Evolutionary conservation across 2,329 filamentous ascomycete species (phyloP).

Genomic region (Madurella mycetomatis): DNA sequence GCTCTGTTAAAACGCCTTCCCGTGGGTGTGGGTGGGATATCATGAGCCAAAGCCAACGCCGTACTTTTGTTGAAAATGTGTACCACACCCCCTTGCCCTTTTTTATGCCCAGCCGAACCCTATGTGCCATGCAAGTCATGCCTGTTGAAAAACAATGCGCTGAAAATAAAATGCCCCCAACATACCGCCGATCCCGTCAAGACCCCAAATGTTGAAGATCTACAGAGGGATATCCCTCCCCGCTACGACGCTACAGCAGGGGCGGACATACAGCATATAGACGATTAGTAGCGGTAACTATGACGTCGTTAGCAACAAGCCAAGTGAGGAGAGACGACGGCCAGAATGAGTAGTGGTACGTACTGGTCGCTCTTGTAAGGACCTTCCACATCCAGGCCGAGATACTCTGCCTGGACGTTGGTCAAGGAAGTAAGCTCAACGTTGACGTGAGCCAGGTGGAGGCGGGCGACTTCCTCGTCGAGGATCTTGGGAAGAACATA

Average conservation of each 20-base stretch:
- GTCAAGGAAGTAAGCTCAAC: constrained; percentile 87
- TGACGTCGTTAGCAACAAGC: constrained; percentile 28
- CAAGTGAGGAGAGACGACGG: background rate
- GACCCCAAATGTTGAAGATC: constrained; percentile 25
- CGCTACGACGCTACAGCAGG: background rate
- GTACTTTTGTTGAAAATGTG: constrained; percentile 36
- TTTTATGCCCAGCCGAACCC: constrained; percentile 29
- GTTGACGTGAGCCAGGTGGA: constrained; percentile 91
- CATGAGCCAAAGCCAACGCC: constrained; percentile 34
- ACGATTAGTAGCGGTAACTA: constrained; percentile 64
- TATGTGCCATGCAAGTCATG: constrained; percentile 29
- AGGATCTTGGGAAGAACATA: constrained; percentile 98
- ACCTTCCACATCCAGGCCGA: constrained; percentile 77
- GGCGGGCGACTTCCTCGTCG: constrained; percentile 94
- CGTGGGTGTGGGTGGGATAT: constrained; percentile 31
- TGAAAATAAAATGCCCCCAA: constrained; percentile 18
- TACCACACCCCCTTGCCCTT: constrained; percentile 28
- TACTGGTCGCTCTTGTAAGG: constrained; percentile 97
- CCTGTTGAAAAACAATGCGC: constrained; percentile 29
- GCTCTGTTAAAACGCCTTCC: constrained; percentile 30
- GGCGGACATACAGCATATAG: constrained; percentile 8
- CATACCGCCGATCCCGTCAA: constrained; percentile 21
- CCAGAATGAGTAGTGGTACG: constrained; percentile 29
- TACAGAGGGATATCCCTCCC: constrained; percentile 9
- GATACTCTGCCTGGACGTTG: constrained; percentile 87